Percentiles rank a stretch among this genome's conserved stretches.
These are phyloP conservation scores for Blastobotrys illinoisensis DNA, from an alignment of 1,139 yeast species.

Conservation along the genomic window DNA sequence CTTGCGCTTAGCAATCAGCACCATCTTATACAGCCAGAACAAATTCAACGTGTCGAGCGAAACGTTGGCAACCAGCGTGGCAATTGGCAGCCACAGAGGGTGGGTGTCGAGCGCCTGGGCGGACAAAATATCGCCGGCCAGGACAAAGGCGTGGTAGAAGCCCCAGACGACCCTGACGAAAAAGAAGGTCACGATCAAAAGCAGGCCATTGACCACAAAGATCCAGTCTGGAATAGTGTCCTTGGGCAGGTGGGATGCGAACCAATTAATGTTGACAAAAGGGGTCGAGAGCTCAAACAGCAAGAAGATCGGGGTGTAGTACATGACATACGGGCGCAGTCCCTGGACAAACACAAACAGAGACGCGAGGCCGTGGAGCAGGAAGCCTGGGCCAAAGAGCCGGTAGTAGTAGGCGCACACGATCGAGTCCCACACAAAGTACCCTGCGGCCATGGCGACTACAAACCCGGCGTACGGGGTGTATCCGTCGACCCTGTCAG, in stretches of 20 bases:
- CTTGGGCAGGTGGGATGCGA: slow-evolving; percentile 67
- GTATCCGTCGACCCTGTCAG: slow-evolving; percentile 51
- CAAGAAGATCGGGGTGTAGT: slow-evolving; percentile 80
- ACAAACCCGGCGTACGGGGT: slow-evolving; percentile 74
- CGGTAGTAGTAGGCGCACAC: slow-evolving; percentile 57
- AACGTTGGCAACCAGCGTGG: slow-evolving; percentile 57
- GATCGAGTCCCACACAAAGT: slow-evolving; percentile 85
- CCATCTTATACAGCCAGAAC: slow-evolving; percentile 69
- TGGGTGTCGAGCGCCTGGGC: slow-evolving; percentile 5
- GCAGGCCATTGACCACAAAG: slow-evolving; percentile 62
- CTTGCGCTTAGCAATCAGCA: slow-evolving; percentile 44
- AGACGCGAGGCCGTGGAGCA: slow-evolving; percentile 82
- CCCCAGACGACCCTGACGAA: slow-evolving; percentile 82
- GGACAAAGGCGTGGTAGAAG: slow-evolving; percentile 54
- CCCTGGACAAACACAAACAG: slow-evolving; percentile 64
- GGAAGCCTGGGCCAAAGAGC: slow-evolving; percentile 76
- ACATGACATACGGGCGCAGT: slow-evolving; percentile 67
- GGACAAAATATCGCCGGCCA: slow-evolving; percentile 23
- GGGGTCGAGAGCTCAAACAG: slow-evolving; percentile 91
- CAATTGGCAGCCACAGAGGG: slow-evolving; percentile 41
- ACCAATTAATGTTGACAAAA: slow-evolving; percentile 88
- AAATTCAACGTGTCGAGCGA: slow-evolving; percentile 63
- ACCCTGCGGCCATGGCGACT: slow-evolving; percentile 68
- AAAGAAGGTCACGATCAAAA: slow-evolving; percentile 68
- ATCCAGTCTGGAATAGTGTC: slow-evolving; percentile 46